Evolutionary conservation across 1,139 yeast species (phyloP), one percentile per base, ranked within the genome.

Genomic region (Kodamaea ohmeri): DNA sequence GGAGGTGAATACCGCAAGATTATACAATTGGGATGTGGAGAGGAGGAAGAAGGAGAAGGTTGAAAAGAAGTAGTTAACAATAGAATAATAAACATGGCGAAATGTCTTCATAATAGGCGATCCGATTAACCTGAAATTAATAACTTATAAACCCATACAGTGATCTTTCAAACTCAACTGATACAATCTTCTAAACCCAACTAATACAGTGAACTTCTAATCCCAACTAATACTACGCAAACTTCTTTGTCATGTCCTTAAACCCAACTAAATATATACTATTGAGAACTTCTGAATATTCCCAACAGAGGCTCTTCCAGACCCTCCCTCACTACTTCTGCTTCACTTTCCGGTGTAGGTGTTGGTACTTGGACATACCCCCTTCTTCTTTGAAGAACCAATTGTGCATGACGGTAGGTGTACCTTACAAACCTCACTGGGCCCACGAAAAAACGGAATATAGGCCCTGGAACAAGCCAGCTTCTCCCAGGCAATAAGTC

Each of bases 1-100:
- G 92, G 97, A 92, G 61, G 99, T 92, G 37, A 92, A 92, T 56
- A 88, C 96, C 13, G 97, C 98, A 2, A 75, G 98, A 49, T 79
- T 89, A 40, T 90, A 90, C 59, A 92, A 92, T 57, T 90, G 96
- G 96, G 96, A 89, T 56, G 96, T 92, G 7, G 92, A 86, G 54
- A 75, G 88, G 64, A 78, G 96, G 56, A 78, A 76, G 52, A 70
- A 66, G 44, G 48, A 47, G 34, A 52, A 35, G 36, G 19, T 13
- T 20, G 20, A 28, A 21, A 17, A 16, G 31, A 52, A 35, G 22
- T 19, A 11, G 12, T 7, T 9, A n/a, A 11, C 8, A 13, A 13
- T 11, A 21, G 12, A 17, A 13, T 4, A 17, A 21, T 8, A 21
- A 28, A 16, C 13, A 17, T 6, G 20, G 21, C 7, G 17, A 25